phyloP scores from a whole-genome alignment of 139 green algal genomes.

The Closterium sp. region DNA sequence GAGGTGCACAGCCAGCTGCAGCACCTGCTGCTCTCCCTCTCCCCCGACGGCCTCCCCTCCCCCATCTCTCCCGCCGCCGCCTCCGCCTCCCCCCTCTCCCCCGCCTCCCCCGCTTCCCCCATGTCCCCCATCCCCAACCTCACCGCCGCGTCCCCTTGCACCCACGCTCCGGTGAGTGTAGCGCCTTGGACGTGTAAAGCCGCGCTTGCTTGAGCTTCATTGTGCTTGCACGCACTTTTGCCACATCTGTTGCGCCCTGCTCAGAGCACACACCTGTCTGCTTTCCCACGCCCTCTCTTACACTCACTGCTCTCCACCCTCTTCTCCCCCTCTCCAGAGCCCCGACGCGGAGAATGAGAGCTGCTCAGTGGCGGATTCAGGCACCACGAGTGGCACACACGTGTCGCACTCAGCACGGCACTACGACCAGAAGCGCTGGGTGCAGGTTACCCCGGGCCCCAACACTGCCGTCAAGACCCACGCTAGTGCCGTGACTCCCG shows the following conservation, averaged over 20 bases:
- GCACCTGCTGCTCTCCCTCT: neutral
- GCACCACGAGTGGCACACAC: neutral
- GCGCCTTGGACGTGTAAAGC: too few relatives aligned
- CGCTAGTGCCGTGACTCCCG: neutral
- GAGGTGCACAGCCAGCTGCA: neutral
- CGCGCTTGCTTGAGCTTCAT: too few relatives aligned
- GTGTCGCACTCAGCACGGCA: neutral
- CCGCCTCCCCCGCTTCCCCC: neutral
- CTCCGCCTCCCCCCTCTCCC: neutral
- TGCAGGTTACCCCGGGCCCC: neutral
- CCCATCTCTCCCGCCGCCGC: neutral
- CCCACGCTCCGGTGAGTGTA: neutral
- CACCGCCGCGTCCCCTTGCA: neutral
- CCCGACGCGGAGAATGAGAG: neutral
- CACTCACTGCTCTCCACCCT: neutral
- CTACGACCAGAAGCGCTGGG: neutral
- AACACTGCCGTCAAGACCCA: neutral
- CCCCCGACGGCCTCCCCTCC: neutral
- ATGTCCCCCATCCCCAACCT: neutral
- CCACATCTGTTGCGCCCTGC: too few relatives aligned
- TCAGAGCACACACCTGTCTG: too few relatives aligned
- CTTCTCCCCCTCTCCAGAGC: neutral
- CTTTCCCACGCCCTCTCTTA: too few relatives aligned
- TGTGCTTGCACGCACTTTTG: too few relatives aligned
- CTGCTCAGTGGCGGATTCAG: neutral